Evolutionary conservation across 1,284 basidiomycete genomes (phyloP).

Genomic region (Trametes polyzona): DNA sequence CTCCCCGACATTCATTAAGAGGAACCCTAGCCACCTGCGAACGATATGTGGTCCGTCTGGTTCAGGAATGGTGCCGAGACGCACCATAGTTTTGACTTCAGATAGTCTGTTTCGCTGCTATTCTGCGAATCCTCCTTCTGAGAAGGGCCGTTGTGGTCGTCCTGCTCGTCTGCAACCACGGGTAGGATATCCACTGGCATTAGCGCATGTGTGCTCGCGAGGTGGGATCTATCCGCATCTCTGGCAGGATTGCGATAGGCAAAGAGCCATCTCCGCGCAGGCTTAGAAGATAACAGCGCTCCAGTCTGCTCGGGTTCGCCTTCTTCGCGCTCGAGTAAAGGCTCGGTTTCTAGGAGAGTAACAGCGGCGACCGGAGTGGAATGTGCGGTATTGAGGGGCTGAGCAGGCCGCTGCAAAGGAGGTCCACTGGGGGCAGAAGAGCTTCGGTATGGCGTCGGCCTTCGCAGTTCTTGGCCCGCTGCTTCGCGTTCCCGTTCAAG

Average conservation of each 20-base stretch:
- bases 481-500: conserved; percentile 49
- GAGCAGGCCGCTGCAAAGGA: background rate
- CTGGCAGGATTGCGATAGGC: conserved; percentile 22
- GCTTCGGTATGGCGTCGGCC: conserved; percentile 11
- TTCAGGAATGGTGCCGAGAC: background rate
- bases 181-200: conserved; percentile 34
- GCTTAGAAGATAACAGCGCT: background rate
- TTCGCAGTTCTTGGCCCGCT: conserved; percentile 16
- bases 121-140: conserved; percentile 40
- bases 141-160: conserved; percentile 26
- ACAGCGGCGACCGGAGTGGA: conserved; percentile 10
- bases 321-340: conserved; percentile 16
- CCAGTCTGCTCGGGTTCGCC: conserved; percentile 1
- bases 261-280: conserved; percentile 18
- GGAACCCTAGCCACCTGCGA: conserved; percentile 88
- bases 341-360: conserved; percentile 27
- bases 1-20: conserved; percentile 92
- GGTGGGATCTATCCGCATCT: conserved; percentile 26
- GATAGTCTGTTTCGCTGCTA: conserved; percentile 63
- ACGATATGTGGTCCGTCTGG: background rate
- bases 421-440: conserved; percentile 2
- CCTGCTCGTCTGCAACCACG: conserved; percentile 7
- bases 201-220: conserved; percentile 29
- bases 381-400: background rate
- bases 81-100: conserved; percentile 84